Evolutionary conservation across 2,329 filamentous ascomycete species (phyloP).

Genomic region (Aaosphaeria pasadenensis): DNA sequence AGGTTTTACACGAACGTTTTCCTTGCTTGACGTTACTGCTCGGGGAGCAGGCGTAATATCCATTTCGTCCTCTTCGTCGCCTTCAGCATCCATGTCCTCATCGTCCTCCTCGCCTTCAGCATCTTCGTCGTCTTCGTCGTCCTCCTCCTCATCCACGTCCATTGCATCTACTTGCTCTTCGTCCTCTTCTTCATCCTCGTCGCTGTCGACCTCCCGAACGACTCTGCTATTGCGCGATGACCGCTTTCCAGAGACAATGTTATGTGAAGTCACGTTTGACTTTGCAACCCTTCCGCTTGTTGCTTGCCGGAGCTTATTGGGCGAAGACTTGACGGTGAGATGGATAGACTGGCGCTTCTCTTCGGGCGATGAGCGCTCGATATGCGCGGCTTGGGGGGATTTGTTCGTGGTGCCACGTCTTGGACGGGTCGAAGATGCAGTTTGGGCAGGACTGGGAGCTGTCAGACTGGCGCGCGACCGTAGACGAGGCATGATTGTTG

Average conservation of each 20-base stretch:
- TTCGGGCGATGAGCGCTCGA: conserved; percentile 40
- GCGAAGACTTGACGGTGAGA: conserved; percentile 50
- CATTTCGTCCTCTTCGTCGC: conserved; percentile 25
- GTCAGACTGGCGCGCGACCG: conserved; percentile 36
- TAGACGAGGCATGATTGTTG: conserved; percentile 33
- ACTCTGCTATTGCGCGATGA: conserved; percentile 37
- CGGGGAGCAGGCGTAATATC: conserved; percentile 24
- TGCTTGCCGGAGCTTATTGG: conserved; percentile 48
- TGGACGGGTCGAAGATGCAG: conserved; percentile 35
- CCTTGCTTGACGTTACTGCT: conserved; percentile 19
- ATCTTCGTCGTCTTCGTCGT: conserved; percentile 37
- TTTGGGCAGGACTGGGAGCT: conserved; percentile 32
- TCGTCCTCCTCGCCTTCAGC: conserved; percentile 37
- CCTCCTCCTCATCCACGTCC: conserved; percentile 30
- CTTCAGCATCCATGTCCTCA: conserved; percentile 26
- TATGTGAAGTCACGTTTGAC: conserved; percentile 30
- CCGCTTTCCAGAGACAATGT: conserved; percentile 38
- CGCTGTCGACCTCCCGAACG: conserved; percentile 39
- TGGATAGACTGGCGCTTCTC: conserved; percentile 45
- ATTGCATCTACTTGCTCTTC: conserved; percentile 38
- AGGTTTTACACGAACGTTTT: conserved; percentile 31
- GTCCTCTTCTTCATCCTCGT: conserved; percentile 41
- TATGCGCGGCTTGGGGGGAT: conserved; percentile 31
- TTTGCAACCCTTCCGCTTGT: conserved; percentile 35
- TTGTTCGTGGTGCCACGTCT: conserved; percentile 35